A percentile compares a stretch with the other conserved stretches of the same genome.
Evolutionary conservation across 352 stramenopile genomes (phyloP).

Genomic region (Globisporangium irregulare): DNA sequence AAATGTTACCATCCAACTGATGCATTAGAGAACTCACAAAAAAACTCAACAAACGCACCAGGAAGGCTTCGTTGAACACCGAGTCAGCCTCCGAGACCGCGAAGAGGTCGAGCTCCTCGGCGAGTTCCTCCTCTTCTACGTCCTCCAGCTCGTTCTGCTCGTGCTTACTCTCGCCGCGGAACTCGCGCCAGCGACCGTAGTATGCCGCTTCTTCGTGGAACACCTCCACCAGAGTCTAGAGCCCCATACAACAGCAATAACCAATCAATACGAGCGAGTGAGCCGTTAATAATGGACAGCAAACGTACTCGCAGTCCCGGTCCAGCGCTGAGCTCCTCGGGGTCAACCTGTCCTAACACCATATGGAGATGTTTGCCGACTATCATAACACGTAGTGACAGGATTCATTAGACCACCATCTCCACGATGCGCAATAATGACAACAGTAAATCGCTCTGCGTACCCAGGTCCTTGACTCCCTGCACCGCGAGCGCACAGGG

Average conservation of each 20-base stretch:
- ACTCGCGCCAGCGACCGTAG: conserved; percentile 85
- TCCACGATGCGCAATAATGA: background rate
- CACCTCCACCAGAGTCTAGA: conserved; percentile 64
- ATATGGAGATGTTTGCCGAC: conserved; percentile 55
- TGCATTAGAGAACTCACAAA: background rate
- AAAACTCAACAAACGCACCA: conserved; percentile 31
- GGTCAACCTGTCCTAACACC: conserved; percentile 34
- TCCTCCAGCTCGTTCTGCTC: conserved; percentile 76
- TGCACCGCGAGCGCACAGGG: conserved; percentile 61
- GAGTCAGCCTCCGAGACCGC: conserved; percentile 73
- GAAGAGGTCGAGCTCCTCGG: conserved; percentile 83
- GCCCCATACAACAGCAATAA: conserved; percentile 9
- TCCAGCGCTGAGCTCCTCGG: conserved; percentile 38
- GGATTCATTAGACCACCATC: background rate
- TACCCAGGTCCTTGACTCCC: conserved; percentile 53
- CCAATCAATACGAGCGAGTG: background rate
- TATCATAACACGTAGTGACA: conserved; percentile 18
- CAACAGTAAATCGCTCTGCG: conserved; percentile 2
- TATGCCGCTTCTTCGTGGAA: conserved; percentile 78
- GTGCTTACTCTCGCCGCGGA: conserved; percentile 75
- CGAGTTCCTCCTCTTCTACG: conserved; percentile 77
- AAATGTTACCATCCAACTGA: background rate
- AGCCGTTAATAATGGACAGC: background rate
- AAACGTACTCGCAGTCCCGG: conserved; percentile 47
- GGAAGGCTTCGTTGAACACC: conserved; percentile 72